These are phyloP conservation scores for Sordaria brevicollis DNA, from an alignment of 495 filamentous ascomycete species.

Conservation along the genomic window DNA sequence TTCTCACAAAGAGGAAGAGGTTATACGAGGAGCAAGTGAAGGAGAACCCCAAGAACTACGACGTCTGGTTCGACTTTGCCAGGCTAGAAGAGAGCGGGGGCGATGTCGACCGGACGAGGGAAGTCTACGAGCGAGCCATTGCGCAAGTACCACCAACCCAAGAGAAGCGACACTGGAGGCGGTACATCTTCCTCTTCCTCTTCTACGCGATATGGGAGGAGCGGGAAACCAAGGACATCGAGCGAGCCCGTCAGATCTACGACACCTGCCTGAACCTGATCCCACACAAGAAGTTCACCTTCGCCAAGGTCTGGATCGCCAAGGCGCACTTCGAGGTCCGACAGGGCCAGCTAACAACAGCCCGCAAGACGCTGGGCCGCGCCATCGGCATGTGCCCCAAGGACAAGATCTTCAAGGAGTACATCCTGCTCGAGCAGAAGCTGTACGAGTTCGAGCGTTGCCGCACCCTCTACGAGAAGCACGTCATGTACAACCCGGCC, in stretches of 20 bases:
- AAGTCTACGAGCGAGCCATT: slow-evolving; percentile 92
- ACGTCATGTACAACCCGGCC: slow-evolving; percentile 77
- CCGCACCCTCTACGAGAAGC: slow-evolving; percentile 85
- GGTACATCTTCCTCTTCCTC: slow-evolving; percentile 96
- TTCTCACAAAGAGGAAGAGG: slow-evolving; percentile 86
- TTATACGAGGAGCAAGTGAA: slow-evolving; percentile 90
- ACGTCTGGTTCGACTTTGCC: slow-evolving; percentile 93
- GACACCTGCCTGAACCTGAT: slow-evolving; percentile 76
- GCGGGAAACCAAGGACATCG: slow-evolving; percentile 64
- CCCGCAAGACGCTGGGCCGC: slow-evolving; percentile 78
- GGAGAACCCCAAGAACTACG: slow-evolving; percentile 89
- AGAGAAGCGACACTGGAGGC: slow-evolving; percentile 93
- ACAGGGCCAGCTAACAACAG: slow-evolving; percentile 66
- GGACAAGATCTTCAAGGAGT: slow-evolving; percentile 87
- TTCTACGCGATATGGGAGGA: slow-evolving; percentile 97
- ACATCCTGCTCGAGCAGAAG: slow-evolving; percentile 83
- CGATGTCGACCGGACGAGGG: slow-evolving; percentile 70
- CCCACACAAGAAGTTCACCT: slow-evolving; percentile 95
- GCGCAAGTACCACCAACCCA: slow-evolving; percentile 92
- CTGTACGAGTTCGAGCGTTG: slow-evolving; percentile 87
- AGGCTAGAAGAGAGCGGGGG: slow-evolving; percentile 78
- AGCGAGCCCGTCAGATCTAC: slow-evolving; percentile 83
- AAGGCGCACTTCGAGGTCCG: slow-evolving; percentile 90
- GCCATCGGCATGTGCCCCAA: slow-evolving; percentile 94
- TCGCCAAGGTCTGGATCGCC: slow-evolving; percentile 91